Percentiles rank a stretch among this genome's conserved stretches.
phyloP scores from a whole-genome alignment of 2,329 filamentous ascomycete genomes.

The Ramularia endophylla region DNA sequence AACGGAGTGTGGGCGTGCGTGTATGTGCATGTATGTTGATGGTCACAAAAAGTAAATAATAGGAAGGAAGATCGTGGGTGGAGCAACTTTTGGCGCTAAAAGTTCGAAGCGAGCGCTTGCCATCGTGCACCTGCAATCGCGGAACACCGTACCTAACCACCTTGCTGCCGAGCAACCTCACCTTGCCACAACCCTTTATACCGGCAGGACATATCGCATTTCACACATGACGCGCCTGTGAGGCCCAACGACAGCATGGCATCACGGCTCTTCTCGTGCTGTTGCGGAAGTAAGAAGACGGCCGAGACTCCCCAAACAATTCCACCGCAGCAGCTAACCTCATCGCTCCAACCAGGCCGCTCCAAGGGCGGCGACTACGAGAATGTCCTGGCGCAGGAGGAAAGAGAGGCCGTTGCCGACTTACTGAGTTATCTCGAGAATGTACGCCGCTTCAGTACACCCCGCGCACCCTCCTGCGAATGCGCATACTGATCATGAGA shows the following conservation, averaged over 20 bases:
- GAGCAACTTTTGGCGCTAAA: no score
- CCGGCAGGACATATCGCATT: no score
- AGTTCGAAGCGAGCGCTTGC: no score
- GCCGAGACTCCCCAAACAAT: neutral
- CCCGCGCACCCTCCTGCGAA: constrained; percentile 3
- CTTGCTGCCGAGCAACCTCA: no score
- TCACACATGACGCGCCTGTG: no score
- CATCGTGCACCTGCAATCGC: no score
- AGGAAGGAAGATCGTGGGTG: no score
- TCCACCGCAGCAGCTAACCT: neutral
- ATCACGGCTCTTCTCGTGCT: constrained; percentile 29
- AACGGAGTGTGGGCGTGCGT: no score
- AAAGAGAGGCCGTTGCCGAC: constrained; percentile 94
- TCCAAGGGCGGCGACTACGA: constrained; percentile 43
- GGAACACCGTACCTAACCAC: no score
- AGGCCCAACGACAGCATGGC: constrained; percentile 2
- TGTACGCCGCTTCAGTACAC: constrained; percentile 50
- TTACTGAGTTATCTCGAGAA: constrained; percentile 94
- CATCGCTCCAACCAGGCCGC: constrained; percentile 30
- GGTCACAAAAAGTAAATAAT: no score
- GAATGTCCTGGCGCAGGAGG: constrained; percentile 72
- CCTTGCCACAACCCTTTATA: no score
- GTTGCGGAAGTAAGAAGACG: constrained; percentile 22
- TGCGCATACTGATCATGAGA: constrained; percentile 3
- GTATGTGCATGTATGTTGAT: no score